These are phyloP conservation scores for Mycena filopes DNA, from an alignment of 768 basidiomycete genomes.

Conservation along the genomic window DNA sequence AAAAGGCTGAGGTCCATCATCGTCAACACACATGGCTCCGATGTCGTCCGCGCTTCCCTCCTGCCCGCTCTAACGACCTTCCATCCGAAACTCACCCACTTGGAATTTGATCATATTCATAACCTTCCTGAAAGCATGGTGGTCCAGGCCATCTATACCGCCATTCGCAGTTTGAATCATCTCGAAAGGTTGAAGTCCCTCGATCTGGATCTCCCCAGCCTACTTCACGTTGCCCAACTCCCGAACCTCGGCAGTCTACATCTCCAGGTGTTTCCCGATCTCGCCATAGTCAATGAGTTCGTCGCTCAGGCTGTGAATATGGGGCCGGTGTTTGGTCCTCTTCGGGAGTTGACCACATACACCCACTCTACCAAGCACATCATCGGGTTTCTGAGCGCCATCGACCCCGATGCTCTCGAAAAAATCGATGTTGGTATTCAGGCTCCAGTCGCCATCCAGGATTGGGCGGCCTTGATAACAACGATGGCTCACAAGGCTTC, in stretches of 20 bases:
- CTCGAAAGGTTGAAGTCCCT: slow-evolving; percentile 1
- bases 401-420: slow-evolving; percentile 11
- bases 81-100: slow-evolving; percentile 14
- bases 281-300: not conserved
- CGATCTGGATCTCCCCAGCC: slow-evolving; percentile 5
- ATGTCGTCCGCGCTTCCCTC: not conserved
- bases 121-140: not conserved
- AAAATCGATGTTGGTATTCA: not conserved
- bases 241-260: slow-evolving; percentile 6
- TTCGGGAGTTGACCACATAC: slow-evolving; percentile 6
- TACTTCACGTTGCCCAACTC: slow-evolving; percentile 17
- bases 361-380: not conserved
- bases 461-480: slow-evolving; percentile 1
- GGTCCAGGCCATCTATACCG: not conserved
- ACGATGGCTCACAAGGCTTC: slow-evolving; percentile 2
- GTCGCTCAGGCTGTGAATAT: not conserved
- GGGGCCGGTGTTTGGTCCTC: slow-evolving; percentile 8
- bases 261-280: not conserved
- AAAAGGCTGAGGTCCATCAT: slow-evolving; percentile 3
- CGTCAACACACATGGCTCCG: slow-evolving; percentile 3
- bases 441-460: not conserved
- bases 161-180: slow-evolving; percentile 14
- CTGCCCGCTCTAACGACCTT: slow-evolving; percentile 12
- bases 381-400: slow-evolving; percentile 2
- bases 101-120: slow-evolving; percentile 2